phyloP scores from a whole-genome alignment of 2,329 filamentous ascomycete genomes.

The Hypomyces perniciosus region DNA sequence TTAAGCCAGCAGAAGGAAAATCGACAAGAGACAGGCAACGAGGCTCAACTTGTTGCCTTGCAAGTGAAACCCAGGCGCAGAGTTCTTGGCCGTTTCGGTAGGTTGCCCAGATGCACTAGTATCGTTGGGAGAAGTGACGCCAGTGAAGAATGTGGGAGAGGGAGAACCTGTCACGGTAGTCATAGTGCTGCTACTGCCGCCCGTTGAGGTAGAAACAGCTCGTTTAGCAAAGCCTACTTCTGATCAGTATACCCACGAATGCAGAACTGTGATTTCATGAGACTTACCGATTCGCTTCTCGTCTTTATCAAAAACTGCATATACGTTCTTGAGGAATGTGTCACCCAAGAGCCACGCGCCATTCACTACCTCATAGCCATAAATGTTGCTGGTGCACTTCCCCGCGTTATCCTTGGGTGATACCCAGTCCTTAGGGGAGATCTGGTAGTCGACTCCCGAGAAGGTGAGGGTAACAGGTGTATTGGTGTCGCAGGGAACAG shows the following conservation, averaged over 20 bases:
- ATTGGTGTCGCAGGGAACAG: conserved; percentile 65
- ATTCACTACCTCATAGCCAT: conserved; percentile 62
- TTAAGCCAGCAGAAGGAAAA: conserved; percentile 11
- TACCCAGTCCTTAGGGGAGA: conserved; percentile 69
- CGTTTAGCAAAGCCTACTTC: background rate
- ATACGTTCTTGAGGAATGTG: conserved; percentile 85
- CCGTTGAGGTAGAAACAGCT: background rate
- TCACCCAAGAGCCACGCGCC: conserved; percentile 76
- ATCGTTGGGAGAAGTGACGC: background rate
- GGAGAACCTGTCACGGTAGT: background rate
- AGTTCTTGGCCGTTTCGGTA: background rate
- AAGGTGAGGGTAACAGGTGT: conserved; percentile 60
- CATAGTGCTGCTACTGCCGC: background rate
- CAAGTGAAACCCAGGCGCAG: background rate
- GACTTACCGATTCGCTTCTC: conserved; percentile 54
- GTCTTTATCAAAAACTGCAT: conserved; percentile 77
- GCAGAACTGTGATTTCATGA: background rate
- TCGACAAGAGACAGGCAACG: background rate
- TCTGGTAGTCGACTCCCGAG: conserved; percentile 57
- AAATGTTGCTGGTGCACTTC: conserved; percentile 64
- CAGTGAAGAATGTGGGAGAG: background rate
- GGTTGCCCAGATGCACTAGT: background rate
- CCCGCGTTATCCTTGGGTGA: conserved; percentile 38
- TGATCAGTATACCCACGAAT: background rate
- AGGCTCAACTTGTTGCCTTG: background rate